Percentiles rank a stretch among this genome's conserved stretches.
phyloP scores from a whole-genome alignment of 1,284 basidiomycete genomes.

The Exobasidium rhododendri region DNA sequence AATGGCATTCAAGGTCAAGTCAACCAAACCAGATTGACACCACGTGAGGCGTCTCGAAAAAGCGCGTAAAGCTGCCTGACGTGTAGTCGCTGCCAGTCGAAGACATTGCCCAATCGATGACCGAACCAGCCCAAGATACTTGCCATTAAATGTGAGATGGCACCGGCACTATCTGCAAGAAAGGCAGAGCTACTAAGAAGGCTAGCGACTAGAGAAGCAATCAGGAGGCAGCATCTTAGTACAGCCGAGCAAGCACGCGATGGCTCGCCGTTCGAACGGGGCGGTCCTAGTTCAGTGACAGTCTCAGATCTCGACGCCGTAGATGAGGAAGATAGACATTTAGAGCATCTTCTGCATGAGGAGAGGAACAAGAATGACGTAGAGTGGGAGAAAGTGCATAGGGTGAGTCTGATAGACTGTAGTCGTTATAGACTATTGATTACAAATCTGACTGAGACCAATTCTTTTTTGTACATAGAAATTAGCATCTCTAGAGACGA shows the following conservation, averaged over 20 bases:
- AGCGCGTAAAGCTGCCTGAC: too few relatives aligned
- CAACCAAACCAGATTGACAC: too few relatives aligned
- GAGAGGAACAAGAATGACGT: neutral
- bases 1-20: too few relatives aligned
- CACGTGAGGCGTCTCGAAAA: too few relatives aligned
- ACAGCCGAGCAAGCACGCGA: neutral
- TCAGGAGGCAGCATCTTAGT: neutral
- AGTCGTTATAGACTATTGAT: neutral
- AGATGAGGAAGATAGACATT: neutral
- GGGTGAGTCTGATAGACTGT: neutral
- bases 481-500: too few relatives aligned
- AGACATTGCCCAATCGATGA: too few relatives aligned
- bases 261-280: neutral
- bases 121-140: too few relatives aligned
- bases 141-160: too few relatives aligned
- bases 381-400: slow-evolving; percentile 3
- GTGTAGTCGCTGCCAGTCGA: too few relatives aligned
- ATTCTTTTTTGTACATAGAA: too few relatives aligned
- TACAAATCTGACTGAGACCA: too few relatives aligned
- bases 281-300: neutral
- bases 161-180: neutral
- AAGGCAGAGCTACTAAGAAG: neutral
- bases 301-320: neutral
- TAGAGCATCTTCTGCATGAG: neutral
- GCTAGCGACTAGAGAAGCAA: slow-evolving; percentile 5